A percentile compares a stretch with the other conserved stretches of the same genome.
Evolutionary conservation across 202 grass and related monocot genomes (phyloP).

Genomic region (Saccharum hybrid): DNA sequence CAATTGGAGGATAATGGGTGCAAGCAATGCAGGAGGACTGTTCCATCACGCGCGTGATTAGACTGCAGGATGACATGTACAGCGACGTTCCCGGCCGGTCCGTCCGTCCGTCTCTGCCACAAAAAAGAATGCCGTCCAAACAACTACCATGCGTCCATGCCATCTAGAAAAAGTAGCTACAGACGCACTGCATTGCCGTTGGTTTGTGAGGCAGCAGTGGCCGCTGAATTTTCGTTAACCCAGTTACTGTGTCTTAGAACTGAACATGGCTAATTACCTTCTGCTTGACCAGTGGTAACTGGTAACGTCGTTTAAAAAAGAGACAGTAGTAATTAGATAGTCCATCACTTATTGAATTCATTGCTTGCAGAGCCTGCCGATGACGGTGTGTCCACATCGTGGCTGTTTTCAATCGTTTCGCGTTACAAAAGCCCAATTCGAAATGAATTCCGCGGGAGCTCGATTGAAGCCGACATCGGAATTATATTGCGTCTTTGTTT

Average conservation of each 20-base stretch:
- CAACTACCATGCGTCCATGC: slow-evolving; percentile 27
- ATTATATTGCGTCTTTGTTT: slow-evolving; percentile 27
- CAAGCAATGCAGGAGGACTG: slow-evolving; percentile 46
- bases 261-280: neutral
- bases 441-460: slow-evolving; percentile 38
- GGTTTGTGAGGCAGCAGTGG: neutral
- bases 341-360: slow-evolving; percentile 4
- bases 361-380: slow-evolving; percentile 19
- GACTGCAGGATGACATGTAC: slow-evolving; percentile 16
- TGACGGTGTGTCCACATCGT: slow-evolving; percentile 31
- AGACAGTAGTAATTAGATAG: neutral
- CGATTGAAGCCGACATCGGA: slow-evolving; percentile 32
- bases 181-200: neutral
- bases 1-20: slow-evolving; percentile 35
- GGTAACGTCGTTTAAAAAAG: no score
- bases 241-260: neutral
- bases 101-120: neutral
- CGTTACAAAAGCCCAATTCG: slow-evolving; percentile 24
- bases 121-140: slow-evolving; percentile 67
- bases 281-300: slow-evolving; percentile 18
- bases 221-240: neutral
- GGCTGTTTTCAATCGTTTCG: slow-evolving; percentile 42
- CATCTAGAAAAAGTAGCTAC: slow-evolving; percentile 13
- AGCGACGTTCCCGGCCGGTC: neutral
- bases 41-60: slow-evolving; percentile 12